phyloP scores from a whole-genome alignment of 2,329 filamentous ascomycete genomes.

The Aspergillus neoniger region DNA sequence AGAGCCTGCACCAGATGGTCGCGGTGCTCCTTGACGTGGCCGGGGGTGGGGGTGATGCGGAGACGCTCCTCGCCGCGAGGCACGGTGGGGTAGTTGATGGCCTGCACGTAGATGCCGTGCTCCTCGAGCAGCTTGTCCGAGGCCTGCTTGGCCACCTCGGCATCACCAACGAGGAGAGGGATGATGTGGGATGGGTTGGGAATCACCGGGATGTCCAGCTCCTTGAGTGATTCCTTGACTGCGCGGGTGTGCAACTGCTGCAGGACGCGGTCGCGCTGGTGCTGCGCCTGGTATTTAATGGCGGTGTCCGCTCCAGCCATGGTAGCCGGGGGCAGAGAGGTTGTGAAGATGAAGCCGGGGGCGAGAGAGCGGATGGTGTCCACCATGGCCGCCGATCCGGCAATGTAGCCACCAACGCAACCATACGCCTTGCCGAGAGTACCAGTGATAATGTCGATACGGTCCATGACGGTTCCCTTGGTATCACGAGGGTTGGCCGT shows the following conservation, averaged over 20 bases:
- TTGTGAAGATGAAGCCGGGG: conserved; percentile 98
- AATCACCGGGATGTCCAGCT: conserved; percentile 88
- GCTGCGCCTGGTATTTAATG: conserved; percentile 88
- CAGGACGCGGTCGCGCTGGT: conserved; percentile 82
- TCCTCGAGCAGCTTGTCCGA: conserved; percentile 89
- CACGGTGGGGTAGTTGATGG: conserved; percentile 98
- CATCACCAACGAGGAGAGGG: conserved; percentile 89
- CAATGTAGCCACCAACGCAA: conserved; percentile 97
- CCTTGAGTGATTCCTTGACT: conserved; percentile 80
- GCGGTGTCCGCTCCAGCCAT: conserved; percentile 93
- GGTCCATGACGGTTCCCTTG: conserved; percentile 86
- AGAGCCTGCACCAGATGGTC: conserved; percentile 82
- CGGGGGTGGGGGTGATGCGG: conserved; percentile 92
- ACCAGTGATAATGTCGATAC: conserved; percentile 95
- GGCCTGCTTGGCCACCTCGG: conserved; percentile 86
- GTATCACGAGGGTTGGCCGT: conserved; percentile 50
- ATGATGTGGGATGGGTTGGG: conserved; percentile 97
- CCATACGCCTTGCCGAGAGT: conserved; percentile 98
- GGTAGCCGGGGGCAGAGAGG: conserved; percentile 88
- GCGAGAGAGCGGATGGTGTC: conserved; percentile 93
- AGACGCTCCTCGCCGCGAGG: conserved; percentile 97
- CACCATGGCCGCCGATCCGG: conserved; percentile 80
- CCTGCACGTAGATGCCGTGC: conserved; percentile 94
- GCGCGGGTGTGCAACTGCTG: conserved; percentile 96
- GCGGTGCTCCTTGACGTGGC: conserved; percentile 81